Base-by-base conservation (phyloP, 257 asterid species). In the Capsicum baccatum region DNA sequence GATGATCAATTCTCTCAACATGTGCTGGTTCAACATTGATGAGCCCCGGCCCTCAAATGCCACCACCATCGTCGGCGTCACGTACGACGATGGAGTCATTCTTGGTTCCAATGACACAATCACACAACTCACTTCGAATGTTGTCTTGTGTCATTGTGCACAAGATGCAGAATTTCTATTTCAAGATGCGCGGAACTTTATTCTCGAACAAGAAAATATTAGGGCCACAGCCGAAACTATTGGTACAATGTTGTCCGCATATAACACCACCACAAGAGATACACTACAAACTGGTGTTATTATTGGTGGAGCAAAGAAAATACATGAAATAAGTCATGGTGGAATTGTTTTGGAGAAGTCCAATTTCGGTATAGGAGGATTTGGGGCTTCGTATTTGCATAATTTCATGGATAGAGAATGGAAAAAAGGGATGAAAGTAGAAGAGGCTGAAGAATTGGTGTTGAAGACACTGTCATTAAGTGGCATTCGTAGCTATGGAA, bases 371-470 rank as follows among this genome's bases (percentile, higher is more conserved):
- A 21, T 14, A 6, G 81, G 81, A 14, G 63, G 48, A 2, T 13
- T 52, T 76, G 81, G 63, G 12, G 48, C 9, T 76, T 14, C 13
- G 0, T 33, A 50, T 76, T 76, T 76, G 81, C 26, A 76, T 52
- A 33, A 76, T 8, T 76, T 52, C 63, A 26, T 76, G 26, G 26
- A 21, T 2, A 74, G 14, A 74, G 35, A 74, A 13, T 74, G 81
- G 81, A 74, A 13, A 14, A 52, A 76, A 8, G 63, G 26, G 39
- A 52, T 76, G 81, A 76, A 14, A 15, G 63, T 21, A 76, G 63
- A 76, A 76, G 48, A 54, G 26, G 81, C 63, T 8, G 81, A 76
- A 21, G 16, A 52, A 26, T 76, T 76, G 1, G 63, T 52, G 63
- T 15, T 52, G 60, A 52, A 76, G 60, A 39, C 42, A 76, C 26